These are phyloP conservation scores for Xylaria bambusicola DNA, from an alignment of 495 filamentous ascomycete species.

Conservation along the genomic window DNA sequence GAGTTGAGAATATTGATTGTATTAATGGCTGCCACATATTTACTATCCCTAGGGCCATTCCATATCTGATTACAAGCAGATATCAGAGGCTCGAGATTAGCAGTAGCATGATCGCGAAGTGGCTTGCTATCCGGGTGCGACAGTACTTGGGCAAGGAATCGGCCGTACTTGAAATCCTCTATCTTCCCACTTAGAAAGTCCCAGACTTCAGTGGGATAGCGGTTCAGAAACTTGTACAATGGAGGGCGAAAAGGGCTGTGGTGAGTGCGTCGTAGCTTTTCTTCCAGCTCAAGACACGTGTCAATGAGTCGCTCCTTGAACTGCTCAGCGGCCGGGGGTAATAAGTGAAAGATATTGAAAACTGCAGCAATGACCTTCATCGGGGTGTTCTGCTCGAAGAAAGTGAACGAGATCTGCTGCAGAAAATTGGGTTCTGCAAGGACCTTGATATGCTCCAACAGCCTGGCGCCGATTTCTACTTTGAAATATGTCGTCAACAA, in stretches of 20 bases:
- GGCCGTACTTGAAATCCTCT: slow-evolving; percentile 80
- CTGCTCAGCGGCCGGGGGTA: slow-evolving; percentile 82
- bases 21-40: slow-evolving; percentile 76
- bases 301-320: slow-evolving; percentile 90
- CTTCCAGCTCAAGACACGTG: slow-evolving; percentile 84
- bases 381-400: slow-evolving; percentile 85
- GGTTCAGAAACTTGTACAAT: slow-evolving; percentile 91
- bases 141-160: slow-evolving; percentile 94
- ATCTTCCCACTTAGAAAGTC: slow-evolving; percentile 72
- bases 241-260: slow-evolving; percentile 90
- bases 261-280: slow-evolving; percentile 82
- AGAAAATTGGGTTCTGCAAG: slow-evolving; percentile 79
- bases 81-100: slow-evolving; percentile 70
- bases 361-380: slow-evolving; percentile 94
- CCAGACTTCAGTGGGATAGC: slow-evolving; percentile 88
- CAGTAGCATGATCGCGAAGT: slow-evolving; percentile 71
- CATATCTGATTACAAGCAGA: slow-evolving; percentile 62
- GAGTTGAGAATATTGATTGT: slow-evolving; percentile 82
- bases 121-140: slow-evolving; percentile 71
- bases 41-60: slow-evolving; percentile 61
- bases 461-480: slow-evolving; percentile 88
- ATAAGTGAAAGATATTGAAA: slow-evolving; percentile 93
- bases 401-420: slow-evolving; percentile 88
- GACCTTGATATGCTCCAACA: slow-evolving; percentile 88
- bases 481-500: slow-evolving; percentile 98